Evolutionary conservation across 768 basidiomycete genomes (phyloP).

Genomic region (Mrakia frigida): DNA sequence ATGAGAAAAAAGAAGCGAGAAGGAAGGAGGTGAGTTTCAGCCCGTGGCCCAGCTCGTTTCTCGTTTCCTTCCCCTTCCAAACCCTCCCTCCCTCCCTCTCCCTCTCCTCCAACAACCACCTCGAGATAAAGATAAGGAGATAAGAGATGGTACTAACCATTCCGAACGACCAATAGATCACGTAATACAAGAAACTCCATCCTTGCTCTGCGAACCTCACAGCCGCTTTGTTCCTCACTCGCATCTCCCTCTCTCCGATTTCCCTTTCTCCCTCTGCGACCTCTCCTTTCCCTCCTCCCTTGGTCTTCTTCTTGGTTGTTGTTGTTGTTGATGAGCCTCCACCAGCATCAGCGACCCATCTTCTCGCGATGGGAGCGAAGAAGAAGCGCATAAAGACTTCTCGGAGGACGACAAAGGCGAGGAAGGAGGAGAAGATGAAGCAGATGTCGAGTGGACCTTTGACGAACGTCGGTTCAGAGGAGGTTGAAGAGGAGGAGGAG

Average conservation of each 20-base stretch:
- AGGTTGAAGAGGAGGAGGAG: too few relatives aligned
- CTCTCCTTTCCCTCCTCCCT: neutral
- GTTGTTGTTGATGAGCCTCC: too few relatives aligned
- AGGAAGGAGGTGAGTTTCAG: neutral
- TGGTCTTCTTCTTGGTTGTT: neutral
- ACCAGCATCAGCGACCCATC: slow-evolving; percentile 53
- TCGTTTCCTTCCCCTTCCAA: neutral
- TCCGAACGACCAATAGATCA: slow-evolving; percentile 66
- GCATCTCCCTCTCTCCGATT: slow-evolving; percentile 37
- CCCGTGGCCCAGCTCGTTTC: too few relatives aligned
- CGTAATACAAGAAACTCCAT: slow-evolving; percentile 78
- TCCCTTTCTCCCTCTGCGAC: slow-evolving; percentile 1
- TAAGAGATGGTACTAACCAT: slow-evolving; percentile 56
- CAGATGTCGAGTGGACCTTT: slow-evolving; percentile 70
- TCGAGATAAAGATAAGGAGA: too few relatives aligned
- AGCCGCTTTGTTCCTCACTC: slow-evolving; percentile 55
- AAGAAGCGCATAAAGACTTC: slow-evolving; percentile 68
- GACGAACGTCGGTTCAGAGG: slow-evolving; percentile 35
- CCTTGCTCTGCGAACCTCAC: slow-evolving; percentile 92
- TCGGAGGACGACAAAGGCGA: slow-evolving; percentile 78
- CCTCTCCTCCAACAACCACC: neutral
- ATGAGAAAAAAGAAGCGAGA: neutral
- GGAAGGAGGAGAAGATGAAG: slow-evolving; percentile 72
- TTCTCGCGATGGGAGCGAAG: slow-evolving; percentile 76
- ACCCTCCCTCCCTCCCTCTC: neutral